Evolutionary conservation across 495 filamentous ascomycete genomes (phyloP).

Genomic region (Xylaria intraflava): DNA sequence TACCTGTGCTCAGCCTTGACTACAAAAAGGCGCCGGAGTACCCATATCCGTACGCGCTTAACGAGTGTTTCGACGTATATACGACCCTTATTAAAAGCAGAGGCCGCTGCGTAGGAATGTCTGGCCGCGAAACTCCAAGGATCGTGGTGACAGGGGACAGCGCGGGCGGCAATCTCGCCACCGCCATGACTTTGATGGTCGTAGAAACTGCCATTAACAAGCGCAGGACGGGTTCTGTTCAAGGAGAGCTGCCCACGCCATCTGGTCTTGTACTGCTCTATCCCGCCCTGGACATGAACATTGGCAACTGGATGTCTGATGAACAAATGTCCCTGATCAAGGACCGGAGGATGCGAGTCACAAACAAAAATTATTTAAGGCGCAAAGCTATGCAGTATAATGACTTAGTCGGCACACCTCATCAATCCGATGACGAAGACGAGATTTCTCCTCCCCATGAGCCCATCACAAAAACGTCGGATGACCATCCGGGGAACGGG

Average conservation of each 20-base stretch:
- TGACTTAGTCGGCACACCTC: constrained; percentile 54
- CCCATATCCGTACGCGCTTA: constrained; percentile 90
- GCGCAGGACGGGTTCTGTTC: constrained; percentile 45
- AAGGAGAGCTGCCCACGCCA: constrained; percentile 62
- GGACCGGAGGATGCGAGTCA: constrained; percentile 68
- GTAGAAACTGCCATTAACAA: constrained; percentile 60
- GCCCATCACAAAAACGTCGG: constrained; percentile 11
- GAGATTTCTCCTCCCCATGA: constrained; percentile 27
- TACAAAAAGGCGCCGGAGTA: constrained; percentile 93
- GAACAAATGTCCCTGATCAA: constrained; percentile 94
- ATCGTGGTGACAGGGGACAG: constrained; percentile 86
- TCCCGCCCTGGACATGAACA: constrained; percentile 87
- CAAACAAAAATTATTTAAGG: constrained; percentile 66
- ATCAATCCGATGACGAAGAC: constrained; percentile 57
- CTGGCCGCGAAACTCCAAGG: constrained; percentile 62
- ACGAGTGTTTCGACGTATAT: constrained; percentile 96
- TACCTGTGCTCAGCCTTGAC: constrained; percentile 84
- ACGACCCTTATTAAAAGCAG: constrained; percentile 66
- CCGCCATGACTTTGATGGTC: constrained; percentile 78
- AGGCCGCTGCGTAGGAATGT: constrained; percentile 76
- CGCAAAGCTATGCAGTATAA: constrained; percentile 66
- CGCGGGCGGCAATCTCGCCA: constrained; percentile 85
- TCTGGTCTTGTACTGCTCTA: constrained; percentile 82
- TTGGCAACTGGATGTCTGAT: constrained; percentile 98
- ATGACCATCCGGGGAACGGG: constrained; percentile 1